These are phyloP conservation scores for Sonneratia caseolaris DNA, from an alignment of 345 rosid genomes.

Conservation along the genomic window DNA sequence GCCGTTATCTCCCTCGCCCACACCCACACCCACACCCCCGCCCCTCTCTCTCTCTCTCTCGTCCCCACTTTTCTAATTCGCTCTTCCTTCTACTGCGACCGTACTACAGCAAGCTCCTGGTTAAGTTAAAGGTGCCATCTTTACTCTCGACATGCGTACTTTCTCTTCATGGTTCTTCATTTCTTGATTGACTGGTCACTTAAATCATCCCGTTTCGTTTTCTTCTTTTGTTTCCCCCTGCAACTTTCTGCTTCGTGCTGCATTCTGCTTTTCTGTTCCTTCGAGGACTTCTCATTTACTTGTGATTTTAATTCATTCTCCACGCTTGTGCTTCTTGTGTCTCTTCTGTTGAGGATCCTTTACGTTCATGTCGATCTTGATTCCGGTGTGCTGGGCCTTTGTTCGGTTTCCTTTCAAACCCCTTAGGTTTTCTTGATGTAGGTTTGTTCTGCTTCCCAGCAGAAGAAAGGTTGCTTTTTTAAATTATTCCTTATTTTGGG, in stretches of 20 bases:
- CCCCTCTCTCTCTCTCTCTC: background rate
- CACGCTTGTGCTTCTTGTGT: background rate
- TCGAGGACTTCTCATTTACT: background rate
- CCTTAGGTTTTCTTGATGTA: background rate
- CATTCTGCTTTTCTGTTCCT: background rate
- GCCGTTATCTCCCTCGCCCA: background rate
- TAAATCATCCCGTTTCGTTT: background rate
- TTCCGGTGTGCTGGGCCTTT: background rate
- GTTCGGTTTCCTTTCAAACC: background rate
- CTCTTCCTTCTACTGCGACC: background rate
- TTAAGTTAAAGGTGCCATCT: background rate
- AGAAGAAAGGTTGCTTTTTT: background rate
- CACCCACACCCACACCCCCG: too few relatives aligned
- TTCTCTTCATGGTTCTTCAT: background rate
- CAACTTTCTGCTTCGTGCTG: background rate
- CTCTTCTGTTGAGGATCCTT: background rate
- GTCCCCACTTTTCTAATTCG: background rate
- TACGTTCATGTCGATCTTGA: background rate
- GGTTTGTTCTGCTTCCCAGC: background rate
- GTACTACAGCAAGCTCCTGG: background rate
- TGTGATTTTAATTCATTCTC: background rate
- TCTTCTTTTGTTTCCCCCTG: background rate
- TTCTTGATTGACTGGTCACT: background rate
- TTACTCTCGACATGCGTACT: background rate
- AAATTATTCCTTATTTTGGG: background rate